Evolutionary conservation across 129 eudicot genomes (phyloP).

Genomic region (Tagetes erecta): DNA sequence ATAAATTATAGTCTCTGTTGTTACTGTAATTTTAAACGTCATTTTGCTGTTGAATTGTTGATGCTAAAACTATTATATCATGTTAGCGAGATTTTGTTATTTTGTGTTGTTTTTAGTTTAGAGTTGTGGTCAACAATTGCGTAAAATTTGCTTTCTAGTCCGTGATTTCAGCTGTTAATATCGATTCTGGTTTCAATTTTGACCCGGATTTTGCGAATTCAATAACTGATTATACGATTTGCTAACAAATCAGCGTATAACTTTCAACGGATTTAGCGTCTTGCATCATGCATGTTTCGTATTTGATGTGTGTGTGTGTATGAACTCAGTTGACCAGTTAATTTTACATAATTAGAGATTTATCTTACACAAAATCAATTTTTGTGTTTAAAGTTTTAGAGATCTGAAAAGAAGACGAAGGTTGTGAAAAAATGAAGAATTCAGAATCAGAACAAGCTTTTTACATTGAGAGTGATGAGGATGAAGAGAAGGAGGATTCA

Average conservation of each 20-base stretch:
- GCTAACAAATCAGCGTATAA: constrained; percentile 3
- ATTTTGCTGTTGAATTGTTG: neutral
- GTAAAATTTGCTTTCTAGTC: neutral
- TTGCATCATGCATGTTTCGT: neutral
- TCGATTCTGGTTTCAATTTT: neutral
- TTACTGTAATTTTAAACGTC: neutral
- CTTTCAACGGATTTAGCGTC: neutral
- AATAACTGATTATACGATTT: neutral
- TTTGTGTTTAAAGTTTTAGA: constrained; percentile 11
- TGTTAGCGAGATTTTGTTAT: neutral
- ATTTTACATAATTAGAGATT: neutral
- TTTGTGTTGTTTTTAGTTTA: neutral
- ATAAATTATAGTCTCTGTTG: neutral
- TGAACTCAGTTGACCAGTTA: neutral
- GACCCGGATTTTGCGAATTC: neutral
- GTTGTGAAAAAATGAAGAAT: constrained; percentile 50
- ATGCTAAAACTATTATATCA: neutral
- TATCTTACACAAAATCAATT: neutral
- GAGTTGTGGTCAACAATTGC: neutral
- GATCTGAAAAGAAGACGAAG: constrained; percentile 25
- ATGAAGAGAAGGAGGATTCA: constrained; percentile 45
- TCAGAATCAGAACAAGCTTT: constrained; percentile 71
- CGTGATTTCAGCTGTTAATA: neutral
- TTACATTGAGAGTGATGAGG: constrained; percentile 80
- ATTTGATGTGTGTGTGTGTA: neutral